These are phyloP conservation scores for Cladosporium sphaerospermum DNA, from an alignment of 2,329 filamentous ascomycete genomes.

Conservation along the genomic window DNA sequence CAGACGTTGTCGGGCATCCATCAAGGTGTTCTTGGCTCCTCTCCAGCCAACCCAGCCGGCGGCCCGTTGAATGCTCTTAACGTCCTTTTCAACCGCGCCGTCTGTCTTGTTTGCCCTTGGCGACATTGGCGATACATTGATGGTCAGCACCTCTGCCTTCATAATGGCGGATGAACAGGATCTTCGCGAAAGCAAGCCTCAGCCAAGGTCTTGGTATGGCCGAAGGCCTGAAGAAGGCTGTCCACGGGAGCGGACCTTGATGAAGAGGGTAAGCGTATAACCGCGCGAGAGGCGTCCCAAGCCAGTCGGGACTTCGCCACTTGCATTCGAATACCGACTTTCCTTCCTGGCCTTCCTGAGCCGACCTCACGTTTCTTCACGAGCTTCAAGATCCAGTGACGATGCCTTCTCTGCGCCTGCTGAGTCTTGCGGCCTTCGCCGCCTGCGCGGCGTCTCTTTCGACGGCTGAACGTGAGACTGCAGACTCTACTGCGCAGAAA, in stretches of 20 bases:
- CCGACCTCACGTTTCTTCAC: background rate
- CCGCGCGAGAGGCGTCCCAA: background rate
- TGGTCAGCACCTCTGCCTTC: background rate
- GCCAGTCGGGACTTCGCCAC: background rate
- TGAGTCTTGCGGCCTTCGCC: conserved; percentile 2
- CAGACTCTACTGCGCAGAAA: background rate
- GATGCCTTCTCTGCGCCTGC: background rate
- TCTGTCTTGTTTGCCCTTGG: background rate
- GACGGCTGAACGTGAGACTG: background rate
- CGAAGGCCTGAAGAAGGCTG: background rate
- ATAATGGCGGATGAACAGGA: background rate
- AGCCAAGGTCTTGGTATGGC: conserved; percentile 8
- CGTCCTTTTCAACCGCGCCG: conserved; percentile 1
- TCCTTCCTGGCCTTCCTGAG: background rate
- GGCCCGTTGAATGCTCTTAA: conserved; percentile 1
- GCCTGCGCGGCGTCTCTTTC: background rate
- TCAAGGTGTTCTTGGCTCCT: conserved; percentile 10
- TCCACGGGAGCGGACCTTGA: conserved; percentile 2
- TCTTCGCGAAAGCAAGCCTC: background rate
- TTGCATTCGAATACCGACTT: background rate
- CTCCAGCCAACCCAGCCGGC: background rate
- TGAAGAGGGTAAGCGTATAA: conserved; percentile 9
- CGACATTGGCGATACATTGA: conserved; percentile 4
- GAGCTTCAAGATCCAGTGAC: background rate
- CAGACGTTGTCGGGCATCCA: background rate